Evolutionary conservation across 2,329 filamentous ascomycete species (phyloP).

Genomic region (Periconia sp.): DNA sequence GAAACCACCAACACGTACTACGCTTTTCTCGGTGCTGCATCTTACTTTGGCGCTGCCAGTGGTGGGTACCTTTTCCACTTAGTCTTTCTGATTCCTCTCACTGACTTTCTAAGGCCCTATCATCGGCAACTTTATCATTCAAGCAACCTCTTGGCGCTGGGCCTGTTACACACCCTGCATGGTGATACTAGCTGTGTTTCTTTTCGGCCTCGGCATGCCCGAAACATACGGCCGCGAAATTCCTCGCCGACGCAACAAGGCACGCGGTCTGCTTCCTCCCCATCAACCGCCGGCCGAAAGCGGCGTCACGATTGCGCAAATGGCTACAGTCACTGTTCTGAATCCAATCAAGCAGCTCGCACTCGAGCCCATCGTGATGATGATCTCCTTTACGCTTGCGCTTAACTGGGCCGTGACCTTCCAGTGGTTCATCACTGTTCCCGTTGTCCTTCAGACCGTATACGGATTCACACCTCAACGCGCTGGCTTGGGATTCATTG

Average conservation of each 20-base stretch:
- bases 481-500: slow-evolving; percentile 37
- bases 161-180: slow-evolving; percentile 43
- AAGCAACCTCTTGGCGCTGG: slow-evolving; percentile 43
- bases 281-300: slow-evolving; percentile 18
- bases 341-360: slow-evolving; percentile 38
- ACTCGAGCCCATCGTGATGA: slow-evolving; percentile 39
- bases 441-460: slow-evolving; percentile 22
- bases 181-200: slow-evolving; percentile 36
- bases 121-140: slow-evolving; percentile 44
- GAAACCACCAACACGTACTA: too few species aligned
- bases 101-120: slow-evolving; percentile 33
- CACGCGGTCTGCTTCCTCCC: slow-evolving; percentile 8
- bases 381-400: slow-evolving; percentile 23
- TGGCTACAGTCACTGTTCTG: slow-evolving; percentile 32
- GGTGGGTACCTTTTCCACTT: too few species aligned
- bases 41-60: too few species aligned
- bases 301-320: slow-evolving; percentile 21
- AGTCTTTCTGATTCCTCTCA: too few species aligned
- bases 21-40: too few species aligned
- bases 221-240: slow-evolving; percentile 53
- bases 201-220: slow-evolving; percentile 44
- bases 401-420: slow-evolving; percentile 33
- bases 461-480: slow-evolving; percentile 34
- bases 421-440: slow-evolving; percentile 36
- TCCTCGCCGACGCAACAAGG: slow-evolving; percentile 18